Base-by-base conservation (phyloP, 345 rosid genomes). In the Lepidium africanum region DNA sequence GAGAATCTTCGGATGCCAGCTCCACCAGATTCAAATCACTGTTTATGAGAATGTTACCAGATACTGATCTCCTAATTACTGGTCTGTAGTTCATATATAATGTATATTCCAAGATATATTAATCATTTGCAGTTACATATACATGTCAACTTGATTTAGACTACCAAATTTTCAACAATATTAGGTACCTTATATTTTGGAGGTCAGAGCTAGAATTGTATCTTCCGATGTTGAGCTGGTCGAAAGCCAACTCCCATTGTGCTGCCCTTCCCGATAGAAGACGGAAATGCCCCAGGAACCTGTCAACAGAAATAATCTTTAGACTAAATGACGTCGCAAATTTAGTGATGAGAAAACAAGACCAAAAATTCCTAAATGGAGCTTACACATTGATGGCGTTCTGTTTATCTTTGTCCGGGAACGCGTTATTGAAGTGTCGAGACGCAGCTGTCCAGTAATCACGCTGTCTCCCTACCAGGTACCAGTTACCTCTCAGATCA, bases 321-420 rank as follows among this genome's bases (percentile, higher is more conserved):
- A 43, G 74, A 60, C n/a, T 33, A 53, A 32, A 15, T 30, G 3
- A 59, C 11, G 3, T 19, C 15, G 23, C 46, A 47, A 37, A n/a
- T 17, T 9, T 16, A 9, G 2, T 47, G 8, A 47, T 1, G 7
- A 61, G 36, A 25, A 49, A 27, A 16, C 0, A 25, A 23, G 21
- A 51, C 4, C 41, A n/a, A 50, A 5, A 46, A 14, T 30, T 7
- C 6, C 12, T 32, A 14, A 65, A 19, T 33, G n/a, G 30, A 55
- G 59, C 74, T 47, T 69, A 75, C 78, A 75, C 9, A 75, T 68
- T 75, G 70, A 75, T 75, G 54, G 78, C 78, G 19, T 63, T 55
- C 47, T 75, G 78, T 46, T 75, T 75, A 8, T 68, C 46, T 15
- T 33, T 35, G 32, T 75, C 78, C 25, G 43, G 70, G 56, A 32